Conservation (phyloP, 768 basidiomycete genomes). For the Rhodosporidiobolus odoratus region DNA sequence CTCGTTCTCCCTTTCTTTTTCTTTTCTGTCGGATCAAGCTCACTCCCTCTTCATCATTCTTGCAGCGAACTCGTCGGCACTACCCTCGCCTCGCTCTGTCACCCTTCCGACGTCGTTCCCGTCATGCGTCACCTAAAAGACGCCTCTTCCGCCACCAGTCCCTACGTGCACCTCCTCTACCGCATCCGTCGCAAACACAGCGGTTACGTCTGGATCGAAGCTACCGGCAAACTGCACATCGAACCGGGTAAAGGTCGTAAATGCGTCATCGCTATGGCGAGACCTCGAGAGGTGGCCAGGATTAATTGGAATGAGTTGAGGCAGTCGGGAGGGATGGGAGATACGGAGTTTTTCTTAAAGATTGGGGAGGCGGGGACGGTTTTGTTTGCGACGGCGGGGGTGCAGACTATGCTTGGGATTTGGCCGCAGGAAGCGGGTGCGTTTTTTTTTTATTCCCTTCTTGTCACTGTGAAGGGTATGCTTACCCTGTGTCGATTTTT, state of each 20-base stretch:
- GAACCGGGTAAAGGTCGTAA: slow-evolving; percentile 52
- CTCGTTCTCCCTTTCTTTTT: background rate
- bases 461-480: background rate
- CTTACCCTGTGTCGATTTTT: background rate
- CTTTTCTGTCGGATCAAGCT: background rate
- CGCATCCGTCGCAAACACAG: slow-evolving; percentile 64
- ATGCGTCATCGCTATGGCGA: slow-evolving; percentile 79
- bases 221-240: slow-evolving; percentile 73
- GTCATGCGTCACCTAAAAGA: slow-evolving; percentile 83
- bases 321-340: slow-evolving; percentile 54
- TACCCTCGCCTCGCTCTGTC: slow-evolving; percentile 72
- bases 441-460: background rate
- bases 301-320: slow-evolving; percentile 59
- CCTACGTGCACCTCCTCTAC: slow-evolving; percentile 74
- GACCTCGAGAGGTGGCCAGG: slow-evolving; percentile 53
- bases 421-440: slow-evolving; percentile 31
- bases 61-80: slow-evolving; percentile 75
- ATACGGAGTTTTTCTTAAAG: slow-evolving; percentile 50
- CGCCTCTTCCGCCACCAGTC: slow-evolving; percentile 27
- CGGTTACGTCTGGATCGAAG: slow-evolving; percentile 83
- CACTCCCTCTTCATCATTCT: background rate
- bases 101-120: slow-evolving; percentile 83
- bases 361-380: slow-evolving; percentile 48
- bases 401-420: slow-evolving; percentile 47
- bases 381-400: slow-evolving; percentile 46